phyloP scores from a whole-genome alignment of 1,284 basidiomycete species.

The Apiotrichum akiyoshidainum region DNA sequence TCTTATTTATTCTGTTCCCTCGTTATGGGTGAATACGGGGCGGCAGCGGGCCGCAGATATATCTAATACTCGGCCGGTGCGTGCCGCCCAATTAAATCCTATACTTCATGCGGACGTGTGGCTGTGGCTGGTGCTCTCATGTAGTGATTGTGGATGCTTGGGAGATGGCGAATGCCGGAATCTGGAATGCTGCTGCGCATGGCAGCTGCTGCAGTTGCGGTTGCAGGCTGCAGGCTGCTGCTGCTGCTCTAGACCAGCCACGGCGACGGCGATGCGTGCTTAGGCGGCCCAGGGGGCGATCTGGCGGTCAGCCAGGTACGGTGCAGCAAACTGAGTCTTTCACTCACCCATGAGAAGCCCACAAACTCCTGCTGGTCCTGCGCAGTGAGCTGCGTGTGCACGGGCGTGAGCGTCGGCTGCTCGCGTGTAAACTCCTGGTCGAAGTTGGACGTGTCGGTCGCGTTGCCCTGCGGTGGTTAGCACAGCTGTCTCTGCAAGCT shows the following conservation, averaged over 20 bases:
- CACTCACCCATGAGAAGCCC: slow-evolving; percentile 77
- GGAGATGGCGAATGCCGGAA: too few species aligned
- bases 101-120: neutral
- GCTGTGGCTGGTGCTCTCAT: neutral
- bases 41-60: neutral
- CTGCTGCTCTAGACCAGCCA: too few species aligned
- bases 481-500: too few species aligned
- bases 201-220: too few species aligned
- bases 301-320: too few species aligned
- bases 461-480: slow-evolving; percentile 27
- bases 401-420: slow-evolving; percentile 94
- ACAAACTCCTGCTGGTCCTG: slow-evolving; percentile 94
- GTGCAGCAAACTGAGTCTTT: too few species aligned
- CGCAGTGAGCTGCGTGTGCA: slow-evolving; percentile 88
- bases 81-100: neutral
- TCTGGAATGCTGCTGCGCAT: too few species aligned
- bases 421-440: slow-evolving; percentile 96
- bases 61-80: too few species aligned
- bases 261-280: too few species aligned
- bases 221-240: too few species aligned
- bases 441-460: slow-evolving; percentile 66
- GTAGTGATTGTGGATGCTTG: slow-evolving; percentile 38
- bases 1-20: neutral
- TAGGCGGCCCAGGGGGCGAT: too few species aligned
- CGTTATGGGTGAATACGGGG: neutral